Evolutionary conservation across 2,329 filamentous ascomycete genomes (phyloP).

Genomic region (Cercospora sojina): DNA sequence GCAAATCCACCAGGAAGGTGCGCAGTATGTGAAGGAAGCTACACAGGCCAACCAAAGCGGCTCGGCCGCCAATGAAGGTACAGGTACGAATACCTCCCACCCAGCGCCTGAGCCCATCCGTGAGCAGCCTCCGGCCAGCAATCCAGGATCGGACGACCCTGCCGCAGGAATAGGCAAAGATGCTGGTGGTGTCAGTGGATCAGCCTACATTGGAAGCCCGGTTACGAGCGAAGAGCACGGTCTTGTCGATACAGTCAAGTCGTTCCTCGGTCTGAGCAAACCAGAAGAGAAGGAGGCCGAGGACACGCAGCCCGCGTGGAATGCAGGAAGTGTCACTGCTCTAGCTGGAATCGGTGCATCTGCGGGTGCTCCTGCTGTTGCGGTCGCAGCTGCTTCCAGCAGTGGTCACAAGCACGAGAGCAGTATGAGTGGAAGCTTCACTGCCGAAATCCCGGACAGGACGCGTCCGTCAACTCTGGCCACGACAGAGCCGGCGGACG

Average conservation of each 20-base stretch:
- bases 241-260: conserved; percentile 28
- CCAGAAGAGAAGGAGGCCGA: conserved; percentile 18
- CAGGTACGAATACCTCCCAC: conserved; percentile 13
- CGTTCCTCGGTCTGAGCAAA: conserved; percentile 26
- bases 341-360: conserved; percentile 10
- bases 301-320: conserved; percentile 13
- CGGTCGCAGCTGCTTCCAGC: conserved; percentile 17
- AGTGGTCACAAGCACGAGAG: background rate
- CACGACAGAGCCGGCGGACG: background rate
- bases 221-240: conserved; percentile 20
- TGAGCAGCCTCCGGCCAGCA: conserved; percentile 24
- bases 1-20: conserved; percentile 27
- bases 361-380: conserved; percentile 16
- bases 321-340: conserved; percentile 13
- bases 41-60: conserved; percentile 13
- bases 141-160: conserved; percentile 25
- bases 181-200: conserved; percentile 27
- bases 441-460: conserved; percentile 18
- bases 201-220: conserved; percentile 26
- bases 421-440: conserved; percentile 12
- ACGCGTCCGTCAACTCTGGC: conserved; percentile 3
- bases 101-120: conserved; percentile 6
- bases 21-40: conserved; percentile 27
- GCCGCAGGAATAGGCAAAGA: conserved; percentile 22
- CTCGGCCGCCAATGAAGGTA: conserved; percentile 6